Base-by-base conservation (phyloP, 2,329 filamentous ascomycete genomes). In the Pezicula rhizophila region DNA sequence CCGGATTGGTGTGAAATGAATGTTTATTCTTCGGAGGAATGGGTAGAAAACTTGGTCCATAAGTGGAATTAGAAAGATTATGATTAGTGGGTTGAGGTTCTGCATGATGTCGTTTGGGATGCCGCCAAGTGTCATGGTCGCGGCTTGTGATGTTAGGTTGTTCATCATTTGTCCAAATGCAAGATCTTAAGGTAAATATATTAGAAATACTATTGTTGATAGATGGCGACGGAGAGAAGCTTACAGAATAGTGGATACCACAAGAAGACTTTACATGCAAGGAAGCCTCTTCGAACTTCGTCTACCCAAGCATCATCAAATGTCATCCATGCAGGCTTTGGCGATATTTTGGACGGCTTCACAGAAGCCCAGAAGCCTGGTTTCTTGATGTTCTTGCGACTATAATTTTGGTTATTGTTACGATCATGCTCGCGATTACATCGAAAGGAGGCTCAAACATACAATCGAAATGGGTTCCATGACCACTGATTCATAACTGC, bases 301-400 rank as follows among this genome's bases (percentile, higher is more conserved):
- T 80, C 79, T 45, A 89, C 82, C 85, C 85, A 91, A 44, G 79
- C 80, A 57, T 92, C 87, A 53, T 91, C 87, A 57, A 89, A 89
- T 0, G 82, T 85, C 82, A 90, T 89, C 85, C 85, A 90, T 0
- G 47, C 43, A 0, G 85, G 85, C 56, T 85, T 81, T 39, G 80
- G 69, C 1, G 68, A 68, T 4, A 81, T 69, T 10, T 68, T 66
- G 42, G 74, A 77, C 6, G 82, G 82, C 68, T 76, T 77, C 26
- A 77, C 77, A 15, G 70, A 68, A 20, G 83, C 69, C 81, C 81
- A 85, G 61, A 84, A 77, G 14, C 70, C 68, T 25, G 71, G 69
- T 42, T 69, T 68, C 52, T 78, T 74, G 55, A 84, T 66, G 57
- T 80, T 78, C 57, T 73, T 76, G 56, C 68, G 59, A 39, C 63